Evolutionary conservation across 768 basidiomycete species (phyloP), one percentile per base, ranked within the genome.

Genomic region (Auriscalpium microsporum): DNA sequence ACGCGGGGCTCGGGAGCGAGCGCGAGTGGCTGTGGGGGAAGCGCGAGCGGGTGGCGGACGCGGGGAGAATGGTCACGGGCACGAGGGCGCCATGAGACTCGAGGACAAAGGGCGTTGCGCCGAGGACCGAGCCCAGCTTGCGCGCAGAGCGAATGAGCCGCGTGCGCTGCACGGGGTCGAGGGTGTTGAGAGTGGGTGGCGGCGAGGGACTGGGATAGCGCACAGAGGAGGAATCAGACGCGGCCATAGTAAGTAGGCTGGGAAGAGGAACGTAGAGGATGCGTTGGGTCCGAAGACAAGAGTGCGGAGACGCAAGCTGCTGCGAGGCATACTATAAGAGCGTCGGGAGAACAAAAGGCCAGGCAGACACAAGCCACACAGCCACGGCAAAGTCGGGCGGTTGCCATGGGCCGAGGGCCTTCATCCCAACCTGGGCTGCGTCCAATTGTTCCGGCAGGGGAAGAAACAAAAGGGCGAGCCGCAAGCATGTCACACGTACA

Each of bases 121-220:
- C 61, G 28, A 62, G 56, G 47, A 62, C 58, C 14, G 52, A 48
- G 21, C 58, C 58, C 8, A 62, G 50, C 34, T 62, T 62, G 47
- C 61, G 58, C 9, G 61, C 56, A 8, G 58, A 62, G 34, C 61
- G 58, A 36, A 62, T 56, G 19, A 55, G 44, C 21, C 61, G 61
- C 35, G 49, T 52, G 4, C 61, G 61, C 56, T 60, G 60, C 16
- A 35, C 50, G 1, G 58, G 34, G 45, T 48, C 58, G 10, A 61
- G 60, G 10, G 49, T 59, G 45, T 61, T 59, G 10, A 47, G 38
- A 8, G 58, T 59, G 21, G 55, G 52, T 21, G 21, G 21, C 21
- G 21, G 28, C 10, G 60, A 58, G 37, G 52, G 59, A 5, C 40
- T 52, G 11, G 51, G 49, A 35, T 50, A 50, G 28, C 35, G 49